These are phyloP conservation scores for Rhynchosporium graminicola DNA, from an alignment of 2,329 filamentous ascomycete species.

Conservation along the genomic window DNA sequence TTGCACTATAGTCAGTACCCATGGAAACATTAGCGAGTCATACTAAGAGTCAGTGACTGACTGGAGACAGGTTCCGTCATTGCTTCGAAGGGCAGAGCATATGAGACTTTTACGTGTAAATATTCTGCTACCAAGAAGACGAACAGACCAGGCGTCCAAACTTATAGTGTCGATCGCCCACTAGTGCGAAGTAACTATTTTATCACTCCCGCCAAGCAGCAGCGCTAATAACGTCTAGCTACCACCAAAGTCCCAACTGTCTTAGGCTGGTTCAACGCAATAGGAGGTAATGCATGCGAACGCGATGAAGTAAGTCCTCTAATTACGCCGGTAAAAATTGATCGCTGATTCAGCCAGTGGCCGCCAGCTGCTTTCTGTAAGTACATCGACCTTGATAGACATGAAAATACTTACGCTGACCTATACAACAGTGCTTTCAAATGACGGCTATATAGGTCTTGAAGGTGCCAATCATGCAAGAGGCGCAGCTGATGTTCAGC, in stretches of 20 bases:
- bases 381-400: neutral
- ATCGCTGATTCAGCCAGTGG: no score
- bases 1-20: slow-evolving; percentile 12
- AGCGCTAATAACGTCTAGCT: no score
- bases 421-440: slow-evolving; percentile 1
- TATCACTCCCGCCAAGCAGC: no score
- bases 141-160: slow-evolving; percentile 2
- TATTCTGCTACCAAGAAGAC: slow-evolving; percentile 6
- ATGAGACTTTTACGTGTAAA: slow-evolving; percentile 9
- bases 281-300: slow-evolving; percentile 9
- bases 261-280: slow-evolving; percentile 9
- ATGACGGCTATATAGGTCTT: slow-evolving; percentile 14
- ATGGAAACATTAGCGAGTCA: no score
- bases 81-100: neutral
- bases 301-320: slow-evolving; percentile 13
- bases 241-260: neutral
- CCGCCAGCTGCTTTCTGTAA: no score
- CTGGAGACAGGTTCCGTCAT: slow-evolving; percentile 8
- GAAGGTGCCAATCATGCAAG: slow-evolving; percentile 1
- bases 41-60: no score
- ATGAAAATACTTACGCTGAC: neutral
- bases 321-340: neutral
- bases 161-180: slow-evolving; percentile 14
- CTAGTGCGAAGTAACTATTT: no score
- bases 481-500: neutral